Conservation (phyloP, 2,329 filamentous ascomycete species). For the Epichloe brachyelytri region DNA sequence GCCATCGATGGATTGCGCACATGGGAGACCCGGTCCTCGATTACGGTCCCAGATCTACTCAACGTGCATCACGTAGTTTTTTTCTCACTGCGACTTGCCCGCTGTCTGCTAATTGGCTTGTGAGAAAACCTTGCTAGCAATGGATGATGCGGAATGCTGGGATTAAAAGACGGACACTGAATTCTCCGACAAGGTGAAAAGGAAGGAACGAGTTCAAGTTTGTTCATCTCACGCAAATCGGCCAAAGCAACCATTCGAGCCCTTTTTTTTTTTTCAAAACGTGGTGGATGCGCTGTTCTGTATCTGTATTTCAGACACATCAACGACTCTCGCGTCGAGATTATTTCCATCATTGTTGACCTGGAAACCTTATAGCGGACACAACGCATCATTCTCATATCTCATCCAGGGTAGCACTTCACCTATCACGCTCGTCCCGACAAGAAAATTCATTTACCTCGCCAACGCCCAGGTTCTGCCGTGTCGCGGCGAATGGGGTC, state of each 20-base stretch:
- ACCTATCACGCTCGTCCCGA: background rate
- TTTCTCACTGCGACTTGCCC: background rate
- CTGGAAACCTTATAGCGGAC: background rate
- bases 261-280: background rate
- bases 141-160: background rate
- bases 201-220: too few species aligned
- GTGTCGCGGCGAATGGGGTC: background rate
- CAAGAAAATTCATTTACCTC: background rate
- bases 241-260: background rate
- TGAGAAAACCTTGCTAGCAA: background rate
- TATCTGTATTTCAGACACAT: background rate
- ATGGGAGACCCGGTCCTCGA: background rate
- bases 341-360: background rate
- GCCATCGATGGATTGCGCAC: background rate
- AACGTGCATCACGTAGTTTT: background rate
- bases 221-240: background rate
- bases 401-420: background rate
- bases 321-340: background rate
- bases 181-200: too few species aligned
- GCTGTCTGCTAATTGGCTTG: background rate
- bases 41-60: conserved; percentile 1
- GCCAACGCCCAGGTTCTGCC: too few species aligned
- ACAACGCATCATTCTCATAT: background rate
- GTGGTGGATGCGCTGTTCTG: background rate
- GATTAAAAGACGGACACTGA: background rate